Conservation (phyloP, 2,329 filamentous ascomycete species). For the Setomelanomma holmii region DNA sequence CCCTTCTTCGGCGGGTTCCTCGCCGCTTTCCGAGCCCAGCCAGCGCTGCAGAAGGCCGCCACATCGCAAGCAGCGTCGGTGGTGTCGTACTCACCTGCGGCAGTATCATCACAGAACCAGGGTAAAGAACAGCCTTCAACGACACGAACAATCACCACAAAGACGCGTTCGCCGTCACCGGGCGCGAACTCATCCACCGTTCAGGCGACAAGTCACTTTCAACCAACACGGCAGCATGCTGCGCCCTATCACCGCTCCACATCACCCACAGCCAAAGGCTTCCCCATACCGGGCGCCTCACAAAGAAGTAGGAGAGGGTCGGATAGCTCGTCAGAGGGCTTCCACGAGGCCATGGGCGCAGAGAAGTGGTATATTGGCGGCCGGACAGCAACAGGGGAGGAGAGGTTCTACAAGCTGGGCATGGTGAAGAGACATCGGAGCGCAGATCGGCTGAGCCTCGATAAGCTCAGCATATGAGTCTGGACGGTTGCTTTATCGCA, state of each 20-base stretch:
- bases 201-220: conserved; percentile 48
- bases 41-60: conserved; percentile 64
- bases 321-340: conserved; percentile 78
- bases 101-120: conserved; percentile 46
- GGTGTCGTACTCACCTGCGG: conserved; percentile 45
- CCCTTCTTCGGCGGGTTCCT: conserved; percentile 73
- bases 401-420: conserved; percentile 81
- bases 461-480: conserved; percentile 74
- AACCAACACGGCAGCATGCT: conserved; percentile 52
- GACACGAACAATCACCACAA: conserved; percentile 49
- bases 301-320: conserved; percentile 66
- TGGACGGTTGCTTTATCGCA: conserved; percentile 2
- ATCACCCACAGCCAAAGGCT: conserved; percentile 45
- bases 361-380: conserved; percentile 87
- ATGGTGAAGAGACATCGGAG: conserved; percentile 76
- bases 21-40: conserved; percentile 71
- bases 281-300: conserved; percentile 44
- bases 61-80: conserved; percentile 49
- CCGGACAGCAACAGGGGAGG: conserved; percentile 76
- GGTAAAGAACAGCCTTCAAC: conserved; percentile 49
- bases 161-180: conserved; percentile 39
- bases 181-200: conserved; percentile 49
- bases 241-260: conserved; percentile 48
- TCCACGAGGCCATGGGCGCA: conserved; percentile 72
- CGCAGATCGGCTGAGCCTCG: conserved; percentile 75